Conservation (phyloP, 2,329 filamentous ascomycete genomes). For the Ambrosiella beaveri region DNA sequence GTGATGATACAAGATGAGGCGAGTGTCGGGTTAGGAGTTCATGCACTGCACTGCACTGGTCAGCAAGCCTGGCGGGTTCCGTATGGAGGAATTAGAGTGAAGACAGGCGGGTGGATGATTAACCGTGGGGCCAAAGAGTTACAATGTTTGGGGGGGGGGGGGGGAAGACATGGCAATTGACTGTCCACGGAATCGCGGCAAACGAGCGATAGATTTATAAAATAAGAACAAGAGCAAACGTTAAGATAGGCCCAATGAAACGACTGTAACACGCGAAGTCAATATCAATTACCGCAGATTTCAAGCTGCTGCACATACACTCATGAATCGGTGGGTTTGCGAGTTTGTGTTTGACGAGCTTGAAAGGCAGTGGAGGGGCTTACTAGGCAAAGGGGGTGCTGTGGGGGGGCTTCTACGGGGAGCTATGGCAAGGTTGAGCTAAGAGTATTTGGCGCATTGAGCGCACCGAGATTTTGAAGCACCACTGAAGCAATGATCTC, state of each 20-base stretch:
- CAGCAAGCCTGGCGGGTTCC: background rate
- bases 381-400: background rate
- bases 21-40: background rate
- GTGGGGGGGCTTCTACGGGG: background rate
- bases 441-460: background rate
- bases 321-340: background rate
- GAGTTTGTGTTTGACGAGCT: background rate
- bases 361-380: background rate
- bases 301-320: too few relatives aligned
- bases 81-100: background rate
- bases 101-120: background rate
- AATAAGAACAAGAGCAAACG: background rate
- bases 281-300: background rate
- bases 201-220: background rate
- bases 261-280: background rate
- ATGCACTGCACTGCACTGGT: conserved; percentile 1
- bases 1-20: background rate
- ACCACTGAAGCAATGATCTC: background rate
- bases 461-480: background rate
- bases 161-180: background rate
- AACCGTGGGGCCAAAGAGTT: background rate
- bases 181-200: background rate
- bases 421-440: background rate
- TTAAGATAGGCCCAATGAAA: background rate
- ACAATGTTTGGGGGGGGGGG: too few relatives aligned